Conservation (phyloP, 2,329 filamentous ascomycete species). For the Dothiorella sarmentorum region DNA sequence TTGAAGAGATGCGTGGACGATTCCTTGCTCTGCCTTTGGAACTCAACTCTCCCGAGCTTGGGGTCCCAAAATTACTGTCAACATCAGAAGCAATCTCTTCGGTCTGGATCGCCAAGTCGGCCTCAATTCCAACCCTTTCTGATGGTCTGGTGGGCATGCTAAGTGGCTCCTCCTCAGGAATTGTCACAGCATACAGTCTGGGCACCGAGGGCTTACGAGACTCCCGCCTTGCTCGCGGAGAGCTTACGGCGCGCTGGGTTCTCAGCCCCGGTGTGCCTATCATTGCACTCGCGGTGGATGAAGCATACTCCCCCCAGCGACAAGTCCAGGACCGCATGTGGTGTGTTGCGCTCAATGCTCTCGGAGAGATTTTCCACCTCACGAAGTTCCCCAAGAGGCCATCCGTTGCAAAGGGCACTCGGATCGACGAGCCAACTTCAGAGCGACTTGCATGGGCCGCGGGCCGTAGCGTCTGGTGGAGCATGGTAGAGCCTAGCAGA, state of each 20-base stretch:
- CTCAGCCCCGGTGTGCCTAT: slow-evolving; percentile 92
- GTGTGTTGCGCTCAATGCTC: slow-evolving; percentile 89
- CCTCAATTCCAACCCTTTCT: slow-evolving; percentile 66
- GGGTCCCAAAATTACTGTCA: slow-evolving; percentile 72
- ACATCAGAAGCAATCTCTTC: slow-evolving; percentile 69
- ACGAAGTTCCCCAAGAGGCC: slow-evolving; percentile 63
- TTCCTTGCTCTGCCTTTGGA: slow-evolving; percentile 64
- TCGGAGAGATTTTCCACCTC: slow-evolving; percentile 88
- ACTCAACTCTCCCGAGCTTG: slow-evolving; percentile 60
- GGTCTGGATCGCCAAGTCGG: slow-evolving; percentile 87
- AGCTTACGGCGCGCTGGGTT: slow-evolving; percentile 83
- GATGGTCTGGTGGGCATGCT: slow-evolving; percentile 78
- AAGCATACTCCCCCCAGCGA: slow-evolving; percentile 70
- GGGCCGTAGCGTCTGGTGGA: slow-evolving; percentile 77
- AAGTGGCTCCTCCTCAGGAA: slow-evolving; percentile 76
- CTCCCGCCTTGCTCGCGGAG: slow-evolving; percentile 64
- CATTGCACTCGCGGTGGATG: slow-evolving; percentile 77
- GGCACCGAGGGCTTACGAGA: slow-evolving; percentile 59
- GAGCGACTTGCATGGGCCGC: slow-evolving; percentile 74
- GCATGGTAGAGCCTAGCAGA: slow-evolving; percentile 72
- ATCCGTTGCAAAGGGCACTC: slow-evolving; percentile 46
- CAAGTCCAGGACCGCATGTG: slow-evolving; percentile 70
- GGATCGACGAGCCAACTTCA: slow-evolving; percentile 48
- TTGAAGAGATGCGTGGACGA: slow-evolving; percentile 70
- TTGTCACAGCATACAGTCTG: slow-evolving; percentile 78